Percentiles rank a stretch among this genome's conserved stretches.
Evolutionary conservation across 805 yeast species (phyloP).

Genomic region (Teunomyces atbi): DNA sequence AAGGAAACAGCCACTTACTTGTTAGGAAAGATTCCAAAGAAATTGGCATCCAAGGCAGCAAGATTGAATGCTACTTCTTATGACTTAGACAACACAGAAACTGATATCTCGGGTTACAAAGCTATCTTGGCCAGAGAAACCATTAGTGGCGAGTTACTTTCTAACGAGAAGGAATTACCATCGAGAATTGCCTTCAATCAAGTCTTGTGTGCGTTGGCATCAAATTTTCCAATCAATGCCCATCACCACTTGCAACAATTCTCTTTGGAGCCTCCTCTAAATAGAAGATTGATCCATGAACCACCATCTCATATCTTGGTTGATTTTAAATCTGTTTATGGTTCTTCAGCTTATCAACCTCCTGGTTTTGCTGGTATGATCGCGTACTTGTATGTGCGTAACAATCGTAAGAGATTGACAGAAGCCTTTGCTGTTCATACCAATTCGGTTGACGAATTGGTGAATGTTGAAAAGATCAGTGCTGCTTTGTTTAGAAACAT

Average conservation of each 20-base stretch:
- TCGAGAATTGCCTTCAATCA: constrained; percentile 66
- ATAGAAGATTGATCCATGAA: constrained; percentile 47
- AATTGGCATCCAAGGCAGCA: constrained; percentile 45
- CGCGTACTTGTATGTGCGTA: constrained; percentile 71
- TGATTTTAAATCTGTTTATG: constrained; percentile 68
- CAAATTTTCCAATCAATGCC: constrained; percentile 60
- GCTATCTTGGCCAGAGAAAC: constrained; percentile 66
- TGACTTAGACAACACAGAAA: constrained; percentile 38
- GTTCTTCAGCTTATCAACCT: constrained; percentile 58
- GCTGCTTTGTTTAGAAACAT: constrained; percentile 79
- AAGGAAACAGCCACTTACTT: constrained; percentile 51
- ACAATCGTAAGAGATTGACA: constrained; percentile 60
- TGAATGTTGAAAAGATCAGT: constrained; percentile 61
- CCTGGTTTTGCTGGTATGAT: constrained; percentile 68
- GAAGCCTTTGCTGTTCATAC: constrained; percentile 77
- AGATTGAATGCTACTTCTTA: constrained; percentile 38
- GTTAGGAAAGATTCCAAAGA: constrained; percentile 59
- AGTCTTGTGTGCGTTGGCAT: constrained; percentile 66
- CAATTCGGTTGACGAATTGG: constrained; percentile 53
- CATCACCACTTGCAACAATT: constrained; percentile 26
- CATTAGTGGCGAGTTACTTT: constrained; percentile 54
- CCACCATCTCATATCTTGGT: constrained; percentile 69
- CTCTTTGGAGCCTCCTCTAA: constrained; percentile 45
- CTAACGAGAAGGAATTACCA: constrained; percentile 43
- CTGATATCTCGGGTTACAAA: constrained; percentile 64